phyloP scores from a whole-genome alignment of 768 basidiomycete genomes.

The Hypholoma fasciculare region DNA sequence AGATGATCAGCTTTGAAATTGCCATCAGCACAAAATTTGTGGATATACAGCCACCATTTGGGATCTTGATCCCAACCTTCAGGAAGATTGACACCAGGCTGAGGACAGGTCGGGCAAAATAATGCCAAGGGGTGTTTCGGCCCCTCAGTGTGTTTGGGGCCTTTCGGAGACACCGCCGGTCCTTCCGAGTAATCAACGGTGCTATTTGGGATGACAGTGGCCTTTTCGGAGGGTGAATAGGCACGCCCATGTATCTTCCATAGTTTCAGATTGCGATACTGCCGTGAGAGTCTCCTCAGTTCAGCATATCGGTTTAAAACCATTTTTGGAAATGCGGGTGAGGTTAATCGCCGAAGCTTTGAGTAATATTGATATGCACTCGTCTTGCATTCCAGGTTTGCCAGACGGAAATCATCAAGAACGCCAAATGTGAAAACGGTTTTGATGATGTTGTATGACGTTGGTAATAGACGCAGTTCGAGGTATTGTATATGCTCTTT shows the following conservation, averaged over 20 bases:
- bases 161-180: no score
- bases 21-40: constrained; percentile 21
- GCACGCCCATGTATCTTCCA: constrained; percentile 11
- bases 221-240: no score
- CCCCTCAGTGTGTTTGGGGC: neutral
- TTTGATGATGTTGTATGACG: constrained; percentile 5
- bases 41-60: constrained; percentile 8
- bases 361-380: constrained; percentile 17
- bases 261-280: constrained; percentile 15
- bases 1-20: constrained; percentile 27
- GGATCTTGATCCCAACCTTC: constrained; percentile 10
- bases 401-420: constrained; percentile 12
- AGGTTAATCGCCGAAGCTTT: constrained; percentile 14
- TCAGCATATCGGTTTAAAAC: constrained; percentile 18
- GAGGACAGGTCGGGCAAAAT: constrained; percentile 22
- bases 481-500: constrained; percentile 7
- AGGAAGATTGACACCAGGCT: constrained; percentile 21
- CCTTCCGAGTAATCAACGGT: no score
- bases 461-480: constrained; percentile 10
- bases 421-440: constrained; percentile 17
- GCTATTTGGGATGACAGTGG: no score
- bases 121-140: neutral
- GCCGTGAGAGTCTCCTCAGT: constrained; percentile 9
- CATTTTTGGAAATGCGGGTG: constrained; percentile 6
- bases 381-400: constrained; percentile 16